These are phyloP conservation scores for Diplogelasinospora grovesii DNA, from an alignment of 495 filamentous ascomycete genomes.

Conservation along the genomic window DNA sequence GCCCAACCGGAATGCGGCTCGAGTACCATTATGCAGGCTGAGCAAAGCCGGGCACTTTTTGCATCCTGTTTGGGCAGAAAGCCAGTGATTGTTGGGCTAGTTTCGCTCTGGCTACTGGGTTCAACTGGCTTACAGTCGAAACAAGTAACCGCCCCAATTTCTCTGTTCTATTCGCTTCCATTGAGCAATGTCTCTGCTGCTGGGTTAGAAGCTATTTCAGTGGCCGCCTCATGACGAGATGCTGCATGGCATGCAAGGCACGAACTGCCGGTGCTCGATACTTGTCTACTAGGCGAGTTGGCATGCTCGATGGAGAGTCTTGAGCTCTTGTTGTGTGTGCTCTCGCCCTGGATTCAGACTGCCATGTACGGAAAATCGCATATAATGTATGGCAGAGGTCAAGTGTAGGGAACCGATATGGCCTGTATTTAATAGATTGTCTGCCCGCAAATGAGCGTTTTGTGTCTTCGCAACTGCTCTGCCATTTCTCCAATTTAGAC, in stretches of 20 bases:
- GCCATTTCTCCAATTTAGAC: too few relatives aligned
- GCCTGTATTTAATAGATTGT: too few relatives aligned
- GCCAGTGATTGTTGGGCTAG: conserved; percentile 11
- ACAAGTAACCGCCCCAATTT: conserved; percentile 5
- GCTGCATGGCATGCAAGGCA: conserved; percentile 12
- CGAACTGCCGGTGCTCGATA: conserved; percentile 6
- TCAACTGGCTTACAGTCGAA: conserved; percentile 7
- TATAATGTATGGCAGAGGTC: too few relatives aligned
- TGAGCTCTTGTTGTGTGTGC: conserved; percentile 5
- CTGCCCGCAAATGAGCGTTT: too few relatives aligned
- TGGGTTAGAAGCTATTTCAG: conserved; percentile 3
- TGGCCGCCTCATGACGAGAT: conserved; percentile 11
- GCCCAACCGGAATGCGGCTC: conserved; percentile 25
- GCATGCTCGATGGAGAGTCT: conserved; percentile 17
- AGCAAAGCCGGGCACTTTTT: conserved; percentile 4
- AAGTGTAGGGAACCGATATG: too few relatives aligned
- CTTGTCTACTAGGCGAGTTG: conserved; percentile 14
- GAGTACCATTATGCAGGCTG: conserved; percentile 11
- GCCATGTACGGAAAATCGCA: too few relatives aligned
- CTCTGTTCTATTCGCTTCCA: conserved; percentile 4
- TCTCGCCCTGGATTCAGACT: too few relatives aligned
- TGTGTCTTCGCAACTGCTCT: too few relatives aligned
- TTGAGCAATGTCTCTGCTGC: neutral
- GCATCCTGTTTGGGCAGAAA: conserved; percentile 19
- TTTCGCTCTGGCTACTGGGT: conserved; percentile 4